Evolutionary conservation across 225 moss, liverwort and hornwort species (phyloP).

Genomic region (Climacium dendroides): DNA sequence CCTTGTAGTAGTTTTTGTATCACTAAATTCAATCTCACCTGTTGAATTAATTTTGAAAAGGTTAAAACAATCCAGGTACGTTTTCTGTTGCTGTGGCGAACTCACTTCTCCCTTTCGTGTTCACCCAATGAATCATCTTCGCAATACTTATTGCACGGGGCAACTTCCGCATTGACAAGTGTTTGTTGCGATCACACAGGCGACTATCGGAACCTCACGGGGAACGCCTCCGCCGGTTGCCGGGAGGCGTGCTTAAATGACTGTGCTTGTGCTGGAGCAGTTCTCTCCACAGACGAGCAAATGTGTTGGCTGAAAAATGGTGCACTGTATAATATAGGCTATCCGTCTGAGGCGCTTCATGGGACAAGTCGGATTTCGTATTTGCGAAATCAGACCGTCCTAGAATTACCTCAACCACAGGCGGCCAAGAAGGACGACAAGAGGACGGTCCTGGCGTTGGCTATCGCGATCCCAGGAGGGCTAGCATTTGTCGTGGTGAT

Average conservation of each 20-base stretch:
- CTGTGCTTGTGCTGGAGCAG: not conserved
- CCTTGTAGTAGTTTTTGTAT: not conserved
- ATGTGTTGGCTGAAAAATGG: accelerated
- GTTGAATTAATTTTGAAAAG: no score
- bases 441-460: no score
- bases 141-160: no score
- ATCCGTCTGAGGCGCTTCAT: not conserved
- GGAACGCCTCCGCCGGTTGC: accelerated
- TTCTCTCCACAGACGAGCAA: accelerated
- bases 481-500: no score
- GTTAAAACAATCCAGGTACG: no score
- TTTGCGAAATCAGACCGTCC: not conserved
- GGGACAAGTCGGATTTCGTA: not conserved
- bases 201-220: not conserved
- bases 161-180: no score
- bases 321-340: accelerated
- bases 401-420: accelerated
- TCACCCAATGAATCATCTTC: no score
- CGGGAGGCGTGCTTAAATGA: accelerated
- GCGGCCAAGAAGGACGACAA: not conserved
- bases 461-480: no score
- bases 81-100: no score
- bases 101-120: no score
- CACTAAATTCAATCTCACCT: not conserved
- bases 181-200: not conserved